Evolutionary conservation across 164 flowering plant genomes (phyloP), one percentile per base, ranked within the genome.

Genomic region (Saururus chinensis): DNA sequence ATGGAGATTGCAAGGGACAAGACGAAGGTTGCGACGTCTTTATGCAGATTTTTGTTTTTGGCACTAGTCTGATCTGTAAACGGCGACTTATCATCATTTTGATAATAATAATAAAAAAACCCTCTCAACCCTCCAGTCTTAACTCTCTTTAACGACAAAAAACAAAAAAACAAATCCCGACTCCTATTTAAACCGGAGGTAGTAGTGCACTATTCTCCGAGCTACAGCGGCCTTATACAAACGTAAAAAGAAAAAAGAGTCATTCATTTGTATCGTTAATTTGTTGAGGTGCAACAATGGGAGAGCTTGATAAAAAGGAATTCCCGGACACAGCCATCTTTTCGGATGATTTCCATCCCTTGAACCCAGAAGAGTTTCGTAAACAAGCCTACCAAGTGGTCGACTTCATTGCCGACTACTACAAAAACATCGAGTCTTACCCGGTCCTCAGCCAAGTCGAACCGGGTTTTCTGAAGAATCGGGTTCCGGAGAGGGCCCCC

Each of bases 401-500:
- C 0, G 84, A 83, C 59, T 81, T 81, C 79, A 76, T 83, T 26
- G 82, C 83, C 5, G 81, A 81, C 56, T 84, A 84, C 74, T 84
- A 81, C 77, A 60, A 67, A 12, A 74, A 59, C 40, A 70, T 84
- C 1, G 84, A 84, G 51, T 63, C 57, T 21, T 76, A 74, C 69
- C 85, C 82, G 0, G 86, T 80, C 53, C 75, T 74, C 37, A 73
- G 71, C 80, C 75, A 75, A 42, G 86, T 72, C 11, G 68, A 76
- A 53, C 81, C 86, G 1, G 83, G 82, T 51, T 80, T 65, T 53
- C 81, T 84, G 42, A 74, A 52, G 1, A 13, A 65, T 40, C 41
- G 20, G 25, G 54, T 77, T 0, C 84, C 85, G 2, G 61, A 56
- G 13, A 17, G 72, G 8, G 71, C 85, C 0, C 87, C 89, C 0